Base-by-base conservation (phyloP, 768 basidiomycete species). In the Collybia sp. region DNA sequence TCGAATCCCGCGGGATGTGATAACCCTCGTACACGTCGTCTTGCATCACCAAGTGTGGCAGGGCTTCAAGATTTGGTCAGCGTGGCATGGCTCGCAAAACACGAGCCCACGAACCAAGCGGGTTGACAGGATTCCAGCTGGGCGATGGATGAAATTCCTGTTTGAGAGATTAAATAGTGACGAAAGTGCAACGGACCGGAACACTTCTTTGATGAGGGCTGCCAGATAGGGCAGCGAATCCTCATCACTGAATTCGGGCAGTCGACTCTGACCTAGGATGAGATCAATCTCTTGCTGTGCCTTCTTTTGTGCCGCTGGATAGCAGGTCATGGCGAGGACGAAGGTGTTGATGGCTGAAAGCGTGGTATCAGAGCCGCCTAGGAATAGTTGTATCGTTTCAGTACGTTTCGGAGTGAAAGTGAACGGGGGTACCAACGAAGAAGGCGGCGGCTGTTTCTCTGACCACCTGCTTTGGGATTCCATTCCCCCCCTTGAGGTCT, bases 11-110 rank as follows among this genome's bases (percentile, higher is more conserved):
- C 0, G 68, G 69, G 5, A 70, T 65, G 31, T 47, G 49, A 47
- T 65, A 67, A 0, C 67, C 67, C 1, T 66, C 51, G 46, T 66
- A 67, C 8, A 54, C 48, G 47, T 70, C 66, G 32, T 66, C 66
- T 35, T 59, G 50, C 5, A 49, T 54, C 9, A 52, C 44, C 8
- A 48, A 35, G 40, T 66, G 67, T n/a, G 55, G 55, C 5, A 65
- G 44, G 20, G 51, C 64, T 63, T 16, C 12, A 10, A 38, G 20
- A 18, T 25, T 15, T 2, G 30, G 20, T 42, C 19, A 42, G 30
- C 16, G 40, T 20, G n/a, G 35, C 41, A 49, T 34, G 33, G 10
- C 13, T 37, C 17, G 35, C 13, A n/a, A n/a, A 37, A 15, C 6
- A 38, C 19, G 38, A 9, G 18, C n/a, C n/a, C 16, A 10, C 19